These are phyloP conservation scores for Tetradesmus lagerheimii DNA, from an alignment of 139 green algal species.

Conservation along the genomic window DNA sequence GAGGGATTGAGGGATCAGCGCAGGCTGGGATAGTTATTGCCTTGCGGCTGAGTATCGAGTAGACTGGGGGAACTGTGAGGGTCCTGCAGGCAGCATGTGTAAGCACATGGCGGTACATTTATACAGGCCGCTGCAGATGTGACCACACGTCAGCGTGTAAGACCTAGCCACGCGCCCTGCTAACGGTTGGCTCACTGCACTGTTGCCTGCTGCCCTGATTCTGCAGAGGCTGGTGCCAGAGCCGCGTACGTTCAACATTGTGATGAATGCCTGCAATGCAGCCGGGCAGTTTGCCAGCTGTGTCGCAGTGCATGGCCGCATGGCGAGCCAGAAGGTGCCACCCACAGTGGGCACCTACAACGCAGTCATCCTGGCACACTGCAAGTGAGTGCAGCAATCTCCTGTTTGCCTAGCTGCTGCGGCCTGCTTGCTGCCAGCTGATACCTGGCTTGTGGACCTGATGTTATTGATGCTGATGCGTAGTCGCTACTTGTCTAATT, in stretches of 20 bases:
- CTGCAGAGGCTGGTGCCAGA: slow-evolving; percentile 70
- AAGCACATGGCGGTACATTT: no score
- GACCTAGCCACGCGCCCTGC: no score
- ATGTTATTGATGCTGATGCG: no score
- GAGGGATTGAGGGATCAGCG: no score
- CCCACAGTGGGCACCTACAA: slow-evolving; percentile 82
- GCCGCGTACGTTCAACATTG: slow-evolving; percentile 79
- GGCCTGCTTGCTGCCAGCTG: neutral
- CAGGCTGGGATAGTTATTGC: no score
- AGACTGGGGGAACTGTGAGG: no score
- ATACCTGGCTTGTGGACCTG: neutral
- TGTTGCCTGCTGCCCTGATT: neutral
- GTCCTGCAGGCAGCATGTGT: no score
- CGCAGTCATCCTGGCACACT: slow-evolving; percentile 66
- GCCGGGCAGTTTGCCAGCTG: slow-evolving; percentile 64
- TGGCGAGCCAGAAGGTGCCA: slow-evolving; percentile 57
- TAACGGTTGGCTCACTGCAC: neutral
- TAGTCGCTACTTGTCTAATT: no score
- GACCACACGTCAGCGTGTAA: no score
- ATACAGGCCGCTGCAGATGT: no score
- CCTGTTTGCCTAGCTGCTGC: neutral
- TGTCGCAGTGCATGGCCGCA: slow-evolving; percentile 57
- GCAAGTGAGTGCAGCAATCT: slow-evolving; percentile 23
- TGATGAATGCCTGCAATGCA: slow-evolving; percentile 81
- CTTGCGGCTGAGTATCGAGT: no score